phyloP scores from a whole-genome alignment of 2,329 filamentous ascomycete species.

The Samsoniella hepiali region DNA sequence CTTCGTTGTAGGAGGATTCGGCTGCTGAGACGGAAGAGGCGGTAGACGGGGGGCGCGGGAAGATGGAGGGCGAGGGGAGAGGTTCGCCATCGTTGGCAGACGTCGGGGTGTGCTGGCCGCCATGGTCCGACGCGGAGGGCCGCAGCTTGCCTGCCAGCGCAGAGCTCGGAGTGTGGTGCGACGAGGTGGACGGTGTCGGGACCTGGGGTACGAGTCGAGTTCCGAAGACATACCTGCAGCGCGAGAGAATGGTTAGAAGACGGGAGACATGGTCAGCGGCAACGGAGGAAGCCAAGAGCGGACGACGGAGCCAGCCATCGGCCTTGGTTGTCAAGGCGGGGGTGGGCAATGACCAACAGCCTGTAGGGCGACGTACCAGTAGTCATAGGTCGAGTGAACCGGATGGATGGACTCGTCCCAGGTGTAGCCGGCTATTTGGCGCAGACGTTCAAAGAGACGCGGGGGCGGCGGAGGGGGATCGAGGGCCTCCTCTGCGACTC shows the following conservation, averaged over 20 bases:
- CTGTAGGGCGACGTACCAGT: conserved; percentile 58
- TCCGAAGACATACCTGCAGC: conserved; percentile 61
- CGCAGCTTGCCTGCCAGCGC: conserved; percentile 42
- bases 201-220: conserved; percentile 54
- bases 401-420: conserved; percentile 66
- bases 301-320: too few relatives aligned
- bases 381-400: conserved; percentile 74
- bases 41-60: conserved; percentile 29
- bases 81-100: conserved; percentile 35
- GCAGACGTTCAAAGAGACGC: conserved; percentile 68
- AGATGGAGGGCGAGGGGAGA: conserved; percentile 30
- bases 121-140: conserved; percentile 42
- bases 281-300: neutral
- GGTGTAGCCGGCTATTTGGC: conserved; percentile 69
- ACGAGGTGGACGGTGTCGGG: conserved; percentile 45
- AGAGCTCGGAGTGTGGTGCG: conserved; percentile 44
- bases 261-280: neutral
- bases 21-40: conserved; percentile 33
- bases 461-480: conserved; percentile 63
- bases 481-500: conserved; percentile 51
- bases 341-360: neutral
- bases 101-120: conserved; percentile 32
- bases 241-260: conserved; percentile 20
- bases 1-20: conserved; percentile 56
- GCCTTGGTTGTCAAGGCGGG: neutral